phyloP scores from a whole-genome alignment of 1,284 basidiomycete species.

The Rhodofomes roseus region DNA sequence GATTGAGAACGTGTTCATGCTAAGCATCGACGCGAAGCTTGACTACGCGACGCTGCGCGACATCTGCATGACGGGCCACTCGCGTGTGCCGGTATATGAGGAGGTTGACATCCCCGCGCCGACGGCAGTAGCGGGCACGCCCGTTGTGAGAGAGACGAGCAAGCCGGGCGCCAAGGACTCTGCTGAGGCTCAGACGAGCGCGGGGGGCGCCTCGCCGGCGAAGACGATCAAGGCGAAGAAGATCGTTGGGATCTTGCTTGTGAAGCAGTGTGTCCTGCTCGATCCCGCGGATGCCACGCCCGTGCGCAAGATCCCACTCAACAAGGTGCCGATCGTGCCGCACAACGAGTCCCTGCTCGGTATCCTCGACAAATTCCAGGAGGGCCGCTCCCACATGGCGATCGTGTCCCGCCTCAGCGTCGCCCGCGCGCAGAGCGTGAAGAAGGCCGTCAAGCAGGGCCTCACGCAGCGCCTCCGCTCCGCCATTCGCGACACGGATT shows the following conservation, averaged over 20 bases:
- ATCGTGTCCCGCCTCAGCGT: constrained; percentile 67
- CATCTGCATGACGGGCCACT: constrained; percentile 78
- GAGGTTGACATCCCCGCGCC: constrained; percentile 60
- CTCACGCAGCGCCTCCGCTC: constrained; percentile 60
- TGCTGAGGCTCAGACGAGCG: constrained; percentile 4
- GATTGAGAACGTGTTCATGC: constrained; percentile 78
- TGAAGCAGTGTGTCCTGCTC: constrained; percentile 83
- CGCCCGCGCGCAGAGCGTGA: constrained; percentile 55
- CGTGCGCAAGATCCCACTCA: constrained; percentile 74
- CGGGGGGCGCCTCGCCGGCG: constrained; percentile 1
- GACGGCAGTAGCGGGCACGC: constrained; percentile 19
- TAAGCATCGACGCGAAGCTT: constrained; percentile 75
- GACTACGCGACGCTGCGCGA: constrained; percentile 75
- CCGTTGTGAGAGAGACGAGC: neutral
- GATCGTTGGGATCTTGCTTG: constrained; percentile 78
- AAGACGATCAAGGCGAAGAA: constrained; percentile 57
- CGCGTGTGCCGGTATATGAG: constrained; percentile 72
- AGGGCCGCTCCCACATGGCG: constrained; percentile 89
- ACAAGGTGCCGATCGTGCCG: constrained; percentile 83
- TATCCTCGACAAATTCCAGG: constrained; percentile 88
- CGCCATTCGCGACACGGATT: constrained; percentile 9
- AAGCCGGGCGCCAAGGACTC: constrained; percentile 7
- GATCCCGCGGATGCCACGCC: constrained; percentile 83
- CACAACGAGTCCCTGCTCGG: constrained; percentile 84
- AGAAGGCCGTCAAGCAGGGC: constrained; percentile 65